These are phyloP conservation scores for Thalia dealbata DNA, from an alignment of 176 grass and related monocot species.

Conservation along the genomic window DNA sequence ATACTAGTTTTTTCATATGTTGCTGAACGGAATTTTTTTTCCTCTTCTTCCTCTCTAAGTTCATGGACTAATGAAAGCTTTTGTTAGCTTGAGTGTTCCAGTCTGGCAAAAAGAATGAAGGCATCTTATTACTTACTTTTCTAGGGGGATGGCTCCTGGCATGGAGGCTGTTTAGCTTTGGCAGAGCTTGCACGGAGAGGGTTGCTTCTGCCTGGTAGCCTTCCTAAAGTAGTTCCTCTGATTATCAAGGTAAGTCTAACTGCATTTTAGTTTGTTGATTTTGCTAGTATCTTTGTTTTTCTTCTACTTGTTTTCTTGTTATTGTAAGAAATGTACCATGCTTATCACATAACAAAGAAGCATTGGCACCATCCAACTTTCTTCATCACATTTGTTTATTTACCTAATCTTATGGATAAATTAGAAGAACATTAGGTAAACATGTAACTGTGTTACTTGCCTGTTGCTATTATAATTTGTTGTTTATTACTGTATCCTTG, in stretches of 20 bases:
- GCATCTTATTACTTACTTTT: constrained; percentile 16
- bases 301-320: too few species aligned
- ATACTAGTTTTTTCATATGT: background rate
- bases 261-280: background rate
- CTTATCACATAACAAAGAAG: too few species aligned
- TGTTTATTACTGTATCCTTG: background rate
- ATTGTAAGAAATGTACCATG: background rate
- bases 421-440: too few species aligned
- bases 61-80: background rate
- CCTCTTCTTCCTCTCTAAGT: constrained; percentile 8
- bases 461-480: background rate
- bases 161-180: constrained; percentile 94
- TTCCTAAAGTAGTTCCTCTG: constrained; percentile 74
- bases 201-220: constrained; percentile 70
- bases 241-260: constrained; percentile 49
- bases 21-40: constrained; percentile 14
- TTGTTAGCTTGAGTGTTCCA: background rate
- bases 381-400: too few species aligned
- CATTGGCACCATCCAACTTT: too few species aligned
- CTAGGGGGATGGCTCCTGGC: constrained; percentile 92
- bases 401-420: too few species aligned
- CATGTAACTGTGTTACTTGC: background rate
- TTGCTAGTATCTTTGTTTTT: background rate
- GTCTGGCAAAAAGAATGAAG: background rate
- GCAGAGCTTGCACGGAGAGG: constrained; percentile 91